Evolutionary conservation across 257 asterid genomes (phyloP), one percentile per base, ranked within the genome.

Genomic region (Oldenlandia corymbosa): DNA sequence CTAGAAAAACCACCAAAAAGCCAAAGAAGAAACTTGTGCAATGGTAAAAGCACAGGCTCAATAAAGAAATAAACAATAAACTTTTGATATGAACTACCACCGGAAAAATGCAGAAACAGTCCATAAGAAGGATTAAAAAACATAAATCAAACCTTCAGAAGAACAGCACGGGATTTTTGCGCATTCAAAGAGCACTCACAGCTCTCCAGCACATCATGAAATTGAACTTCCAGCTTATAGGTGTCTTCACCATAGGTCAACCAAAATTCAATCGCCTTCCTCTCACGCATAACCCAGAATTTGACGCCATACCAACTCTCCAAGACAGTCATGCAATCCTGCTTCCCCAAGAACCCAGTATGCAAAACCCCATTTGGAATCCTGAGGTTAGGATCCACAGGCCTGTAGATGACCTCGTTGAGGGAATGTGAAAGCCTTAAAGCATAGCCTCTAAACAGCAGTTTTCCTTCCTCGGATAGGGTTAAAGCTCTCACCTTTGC

Each of bases 241-340:
- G 80, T 62, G 51, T 76, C 80, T 5, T 74, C 78, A 8, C 69
- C 73, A 36, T 61, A 64, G 69, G 60, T 52, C 71, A 92, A 71
- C 76, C 83, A 79, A 62, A 87, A 74, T 52, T 86, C 84, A 55
- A 92, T 43, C 52, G 36, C 76, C 59, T 71, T 73, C 78, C 84
- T 89, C 76, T 89, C 97, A n/a, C 93, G 97, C 86, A 83, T 73
- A 53, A 92, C 70, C 97, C 85, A 89, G 20, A 79, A 57, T 63
- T 52, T 83, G 46, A 74, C 82, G 60, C 72, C 81, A 20, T 68
- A 72, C 97, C 95, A 92, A 9, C 68, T 49, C 53, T 91, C 93
- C 83, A 88, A 64, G 70, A 82, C 57, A 53, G 83, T 78, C 81
- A 92, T 57, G 53, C 80, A 64, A 64, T 81, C 81, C 46, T 26